Percentiles rank a stretch among this genome's conserved stretches.
phyloP scores from a whole-genome alignment of 495 filamentous ascomycete species.

The Xylaria venustula region DNA sequence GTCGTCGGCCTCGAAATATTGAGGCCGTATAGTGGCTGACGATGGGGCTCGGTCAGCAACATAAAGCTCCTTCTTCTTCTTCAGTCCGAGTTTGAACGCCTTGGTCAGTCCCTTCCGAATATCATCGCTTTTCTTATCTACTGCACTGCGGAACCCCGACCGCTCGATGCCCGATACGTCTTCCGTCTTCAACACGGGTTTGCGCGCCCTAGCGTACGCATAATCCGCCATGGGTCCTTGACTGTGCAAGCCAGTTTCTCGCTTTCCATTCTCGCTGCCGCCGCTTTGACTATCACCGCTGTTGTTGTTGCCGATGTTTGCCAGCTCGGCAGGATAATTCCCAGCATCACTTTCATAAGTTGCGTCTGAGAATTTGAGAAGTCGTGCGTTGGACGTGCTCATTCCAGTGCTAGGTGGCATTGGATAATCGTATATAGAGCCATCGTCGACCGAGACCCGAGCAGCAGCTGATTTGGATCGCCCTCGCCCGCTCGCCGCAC shows the following conservation, averaged over 20 bases:
- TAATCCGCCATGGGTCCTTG: conserved; percentile 40
- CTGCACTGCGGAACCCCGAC: conserved; percentile 44
- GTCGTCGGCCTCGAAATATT: conserved; percentile 20
- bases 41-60: conserved; percentile 33
- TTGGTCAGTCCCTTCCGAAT: conserved; percentile 50
- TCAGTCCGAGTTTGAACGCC: conserved; percentile 43
- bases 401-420: conserved; percentile 37
- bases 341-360: conserved; percentile 28
- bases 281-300: conserved; percentile 42
- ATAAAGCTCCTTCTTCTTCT: conserved; percentile 39
- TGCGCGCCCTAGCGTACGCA: conserved; percentile 42
- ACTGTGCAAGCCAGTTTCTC: conserved; percentile 21
- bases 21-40: conserved; percentile 34
- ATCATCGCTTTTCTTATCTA: conserved; percentile 55
- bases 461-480: conserved; percentile 31
- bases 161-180: conserved; percentile 52
- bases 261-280: conserved; percentile 33
- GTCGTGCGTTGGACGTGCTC: conserved; percentile 39
- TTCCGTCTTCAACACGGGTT: conserved; percentile 45
- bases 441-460: conserved; percentile 34
- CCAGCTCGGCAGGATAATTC: conserved; percentile 26
- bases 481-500: conserved; percentile 2
- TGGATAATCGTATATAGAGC: conserved; percentile 35
- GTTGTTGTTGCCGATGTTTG: conserved; percentile 26
- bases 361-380: conserved; percentile 42